Evolutionary conservation across 129 eudicot species (phyloP).

Genomic region (Centaurea solstitialis): DNA sequence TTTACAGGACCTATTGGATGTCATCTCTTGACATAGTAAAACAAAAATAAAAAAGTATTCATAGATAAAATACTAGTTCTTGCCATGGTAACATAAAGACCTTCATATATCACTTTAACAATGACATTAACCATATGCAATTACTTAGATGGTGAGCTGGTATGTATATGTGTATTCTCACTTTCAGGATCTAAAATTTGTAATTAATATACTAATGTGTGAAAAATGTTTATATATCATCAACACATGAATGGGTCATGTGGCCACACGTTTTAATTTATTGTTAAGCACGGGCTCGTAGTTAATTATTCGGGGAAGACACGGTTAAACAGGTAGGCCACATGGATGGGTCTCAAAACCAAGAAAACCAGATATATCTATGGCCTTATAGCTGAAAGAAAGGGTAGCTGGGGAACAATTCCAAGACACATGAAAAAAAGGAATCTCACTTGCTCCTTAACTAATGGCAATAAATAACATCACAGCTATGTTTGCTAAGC

Average conservation of each 20-base stretch:
- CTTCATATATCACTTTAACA: background rate
- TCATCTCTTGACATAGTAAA: background rate
- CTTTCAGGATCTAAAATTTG: background rate
- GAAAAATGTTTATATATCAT: background rate
- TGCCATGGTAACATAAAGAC: background rate
- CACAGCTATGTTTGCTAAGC: slow-evolving; percentile 8
- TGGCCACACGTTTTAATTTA: background rate
- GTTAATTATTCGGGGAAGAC: background rate
- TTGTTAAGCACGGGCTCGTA: background rate
- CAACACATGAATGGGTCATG: background rate
- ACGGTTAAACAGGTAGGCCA: slow-evolving; percentile 26
- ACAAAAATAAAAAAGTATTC: too few relatives aligned
- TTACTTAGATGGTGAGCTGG: too few relatives aligned
- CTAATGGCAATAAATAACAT: slow-evolving; percentile 12
- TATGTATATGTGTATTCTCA: background rate
- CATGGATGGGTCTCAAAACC: slow-evolving; percentile 14
- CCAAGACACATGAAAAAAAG: slow-evolving; percentile 16
- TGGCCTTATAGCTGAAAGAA: slow-evolving; percentile 5
- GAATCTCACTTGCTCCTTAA: slow-evolving; percentile 19
- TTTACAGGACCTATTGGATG: background rate
- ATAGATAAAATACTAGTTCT: background rate
- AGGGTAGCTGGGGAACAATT: slow-evolving; percentile 11
- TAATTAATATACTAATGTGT: background rate
- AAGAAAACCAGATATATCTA: slow-evolving; percentile 1
- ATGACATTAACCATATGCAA: background rate